Evolutionary conservation across 2,329 filamentous ascomycete species (phyloP).

Genomic region (Cercospora sp.): DNA sequence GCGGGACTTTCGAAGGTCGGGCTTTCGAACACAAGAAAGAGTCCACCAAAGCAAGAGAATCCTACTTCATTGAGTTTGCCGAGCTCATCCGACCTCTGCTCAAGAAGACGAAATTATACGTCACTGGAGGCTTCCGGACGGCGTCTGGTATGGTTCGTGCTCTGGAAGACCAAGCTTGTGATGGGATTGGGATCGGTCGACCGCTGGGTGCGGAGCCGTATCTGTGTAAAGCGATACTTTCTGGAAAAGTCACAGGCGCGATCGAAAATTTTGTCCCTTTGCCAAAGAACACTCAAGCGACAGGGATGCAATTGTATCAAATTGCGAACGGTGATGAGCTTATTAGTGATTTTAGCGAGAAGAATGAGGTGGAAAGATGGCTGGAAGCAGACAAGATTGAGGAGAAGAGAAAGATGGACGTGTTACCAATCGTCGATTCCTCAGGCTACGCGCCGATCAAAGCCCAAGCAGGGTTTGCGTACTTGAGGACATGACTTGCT

Average conservation of each 20-base stretch:
- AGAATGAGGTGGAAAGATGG: slow-evolving; percentile 36
- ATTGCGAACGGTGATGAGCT: slow-evolving; percentile 31
- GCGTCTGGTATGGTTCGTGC: slow-evolving; percentile 34
- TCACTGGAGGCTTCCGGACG: slow-evolving; percentile 38
- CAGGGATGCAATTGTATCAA: slow-evolving; percentile 37
- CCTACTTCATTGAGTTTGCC: slow-evolving; percentile 38
- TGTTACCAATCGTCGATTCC: slow-evolving; percentile 35
- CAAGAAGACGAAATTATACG: slow-evolving; percentile 37
- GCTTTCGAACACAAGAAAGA: slow-evolving; percentile 38
- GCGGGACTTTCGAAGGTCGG: slow-evolving; percentile 33
- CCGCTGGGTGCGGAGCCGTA: slow-evolving; percentile 36
- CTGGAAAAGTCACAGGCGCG: slow-evolving; percentile 32
- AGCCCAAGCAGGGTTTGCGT: slow-evolving; percentile 34
- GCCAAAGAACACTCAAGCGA: slow-evolving; percentile 36
- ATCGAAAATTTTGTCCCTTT: slow-evolving; percentile 36
- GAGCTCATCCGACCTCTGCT: slow-evolving; percentile 34
- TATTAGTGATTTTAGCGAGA: slow-evolving; percentile 37
- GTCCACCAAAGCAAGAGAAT: slow-evolving; percentile 33
- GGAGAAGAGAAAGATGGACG: slow-evolving; percentile 32
- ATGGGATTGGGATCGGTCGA: slow-evolving; percentile 36
- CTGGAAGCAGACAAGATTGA: slow-evolving; percentile 33
- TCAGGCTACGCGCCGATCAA: slow-evolving; percentile 33
- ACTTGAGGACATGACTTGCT: slow-evolving; percentile 19
- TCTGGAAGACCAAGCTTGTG: slow-evolving; percentile 27
- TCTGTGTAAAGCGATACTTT: slow-evolving; percentile 35